A percentile compares a stretch with the other conserved stretches of the same genome.
phyloP scores from a whole-genome alignment of 768 basidiomycete species.

The Russula ochroleuca region DNA sequence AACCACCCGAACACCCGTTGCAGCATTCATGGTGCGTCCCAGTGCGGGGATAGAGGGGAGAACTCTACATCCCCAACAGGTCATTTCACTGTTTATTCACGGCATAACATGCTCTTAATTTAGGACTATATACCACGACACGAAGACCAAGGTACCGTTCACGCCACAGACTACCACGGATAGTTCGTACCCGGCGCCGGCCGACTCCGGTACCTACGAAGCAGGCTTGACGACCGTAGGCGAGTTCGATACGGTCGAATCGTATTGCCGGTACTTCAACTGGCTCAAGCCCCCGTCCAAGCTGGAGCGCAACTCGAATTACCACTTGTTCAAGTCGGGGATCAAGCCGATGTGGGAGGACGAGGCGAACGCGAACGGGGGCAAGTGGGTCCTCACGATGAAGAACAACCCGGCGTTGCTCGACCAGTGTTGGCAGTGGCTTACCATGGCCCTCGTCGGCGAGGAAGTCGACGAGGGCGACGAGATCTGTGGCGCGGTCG shows the following conservation, averaged over 20 bases:
- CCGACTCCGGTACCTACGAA: constrained; percentile 75
- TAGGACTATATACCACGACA: constrained; percentile 90
- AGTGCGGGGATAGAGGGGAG: not conserved
- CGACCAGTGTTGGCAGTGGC: constrained; percentile 86
- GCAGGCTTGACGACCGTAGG: constrained; percentile 83
- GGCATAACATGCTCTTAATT: not conserved
- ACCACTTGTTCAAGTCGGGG: constrained; percentile 91
- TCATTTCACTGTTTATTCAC: not conserved
- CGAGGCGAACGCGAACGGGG: constrained; percentile 83
- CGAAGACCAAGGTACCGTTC: constrained; percentile 66
- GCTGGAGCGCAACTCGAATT: constrained; percentile 87
- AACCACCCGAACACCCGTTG: constrained; percentile 74
- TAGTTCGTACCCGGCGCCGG: constrained; percentile 35
- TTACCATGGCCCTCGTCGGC: constrained; percentile 88
- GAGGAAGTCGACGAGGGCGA: constrained; percentile 67
- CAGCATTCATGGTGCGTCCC: constrained; percentile 70
- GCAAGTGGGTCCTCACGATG: constrained; percentile 95
- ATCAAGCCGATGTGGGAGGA: constrained; percentile 99
- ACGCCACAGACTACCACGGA: constrained; percentile 42
- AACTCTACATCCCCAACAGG: not conserved
- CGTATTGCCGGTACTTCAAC: constrained; percentile 89
- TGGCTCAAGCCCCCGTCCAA: constrained; percentile 90
- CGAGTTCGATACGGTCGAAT: constrained; percentile 86
- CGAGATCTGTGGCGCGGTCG: constrained; percentile 80
- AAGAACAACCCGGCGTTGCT: constrained; percentile 73